These are phyloP conservation scores for Acacia melanoxylon DNA, from an alignment of 306 rosid genomes.

Conservation along the genomic window DNA sequence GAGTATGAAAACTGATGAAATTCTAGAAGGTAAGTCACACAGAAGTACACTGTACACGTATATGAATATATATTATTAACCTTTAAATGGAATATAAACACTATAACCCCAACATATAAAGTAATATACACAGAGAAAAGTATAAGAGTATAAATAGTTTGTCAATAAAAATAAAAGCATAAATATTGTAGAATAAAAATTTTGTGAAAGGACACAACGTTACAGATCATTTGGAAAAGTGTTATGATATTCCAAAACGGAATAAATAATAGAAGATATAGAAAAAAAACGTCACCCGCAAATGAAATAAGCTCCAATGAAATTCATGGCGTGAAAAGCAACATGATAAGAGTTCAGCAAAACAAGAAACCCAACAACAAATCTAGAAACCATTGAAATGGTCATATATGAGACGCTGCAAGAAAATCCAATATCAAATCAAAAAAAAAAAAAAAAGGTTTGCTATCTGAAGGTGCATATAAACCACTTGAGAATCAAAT, in stretches of 20 bases:
- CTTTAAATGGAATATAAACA: not conserved
- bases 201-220: constrained; percentile 17
- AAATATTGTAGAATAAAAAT: not conserved
- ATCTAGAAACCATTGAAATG: constrained; percentile 12
- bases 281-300: constrained; percentile 30
- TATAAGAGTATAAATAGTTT: not conserved
- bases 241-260: constrained; percentile 11
- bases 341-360: constrained; percentile 22
- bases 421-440: constrained; percentile 25
- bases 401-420: constrained; percentile 19
- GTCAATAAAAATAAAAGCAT: constrained; percentile 1
- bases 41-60: not conserved
- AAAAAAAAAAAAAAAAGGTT: not conserved
- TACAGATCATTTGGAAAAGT: constrained; percentile 21
- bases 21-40: constrained; percentile 2
- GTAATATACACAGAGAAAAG: not conserved
- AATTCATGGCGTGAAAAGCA: constrained; percentile 35
- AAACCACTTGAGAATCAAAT: constrained; percentile 13
- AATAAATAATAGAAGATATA: constrained; percentile 24
- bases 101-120: not conserved
- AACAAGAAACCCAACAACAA: constrained; percentile 17
- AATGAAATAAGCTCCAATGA: constrained; percentile 28
- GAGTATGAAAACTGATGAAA: constrained; percentile 1
- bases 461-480: not conserved
- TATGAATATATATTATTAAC: not conserved